Evolutionary conservation across 495 filamentous ascomycete genomes (phyloP), one percentile per base, ranked within the genome.

Genomic region (Amorphotheca resinae): DNA sequence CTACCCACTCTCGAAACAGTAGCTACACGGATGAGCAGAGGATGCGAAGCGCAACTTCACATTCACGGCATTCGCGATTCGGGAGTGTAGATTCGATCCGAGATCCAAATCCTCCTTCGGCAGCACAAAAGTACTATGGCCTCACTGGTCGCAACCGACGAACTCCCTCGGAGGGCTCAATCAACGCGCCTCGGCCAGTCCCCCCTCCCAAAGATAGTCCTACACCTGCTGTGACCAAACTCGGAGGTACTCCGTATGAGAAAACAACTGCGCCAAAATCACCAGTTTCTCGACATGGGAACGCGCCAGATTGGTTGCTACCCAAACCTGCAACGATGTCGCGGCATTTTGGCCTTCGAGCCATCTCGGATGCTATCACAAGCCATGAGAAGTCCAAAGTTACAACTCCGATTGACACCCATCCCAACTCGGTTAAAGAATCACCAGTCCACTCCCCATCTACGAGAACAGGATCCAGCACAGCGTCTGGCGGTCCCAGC

Each of bases 321-420:
- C 74, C 51, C 70, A 73, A 63, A 41, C 62, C 68, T 21, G 63
- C 65, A 36, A 72, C 68, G 45, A 66, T 69, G 11, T 40, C 38
- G 44, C 65, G 65, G 34, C 61, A 64, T 49, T 52, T 56, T 35
- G 84, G 86, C 5, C 66, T 93, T 22, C 69, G 88, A 50, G 77
- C 84, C 0, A 82, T 84, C 20, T 93, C 87, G 6, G 88, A 95
- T 51, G 78, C 83, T 1, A 70, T 84, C 30, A 77, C 74, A 20
- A 77, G 78, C 2, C 62, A 47, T 25, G 79, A 84, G 44, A 75
- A 69, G 49, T 62, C 71, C 23, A 64, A 73, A 42, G 55, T 70
- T n/a, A 46, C 56, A 9, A 69, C 68, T 2, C 67, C 76, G 3
- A 68, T 65, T 7, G 62, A 76, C 9, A 16, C 44, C 1, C 20